phyloP scores from a whole-genome alignment of 2,329 filamentous ascomycete species.

The Laburnicola sp. region DNA sequence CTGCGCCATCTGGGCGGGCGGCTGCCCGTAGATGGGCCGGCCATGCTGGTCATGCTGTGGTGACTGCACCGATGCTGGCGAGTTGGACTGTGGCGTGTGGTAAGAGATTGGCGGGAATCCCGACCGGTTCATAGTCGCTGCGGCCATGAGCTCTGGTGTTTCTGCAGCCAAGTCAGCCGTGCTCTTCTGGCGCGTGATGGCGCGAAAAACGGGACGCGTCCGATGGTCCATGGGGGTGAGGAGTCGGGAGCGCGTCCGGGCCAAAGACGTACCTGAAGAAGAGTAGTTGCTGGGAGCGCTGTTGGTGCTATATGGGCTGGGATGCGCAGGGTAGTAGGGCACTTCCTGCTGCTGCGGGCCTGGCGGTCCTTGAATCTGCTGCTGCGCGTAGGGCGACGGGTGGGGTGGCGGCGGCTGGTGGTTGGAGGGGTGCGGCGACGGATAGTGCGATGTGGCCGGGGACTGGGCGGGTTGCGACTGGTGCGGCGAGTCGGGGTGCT shows the following conservation, averaged over 20 bases:
- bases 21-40: slow-evolving; percentile 80
- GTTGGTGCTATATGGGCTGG: slow-evolving; percentile 80
- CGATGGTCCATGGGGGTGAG: slow-evolving; percentile 2
- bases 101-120: slow-evolving; percentile 82
- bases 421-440: slow-evolving; percentile 67
- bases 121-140: slow-evolving; percentile 66
- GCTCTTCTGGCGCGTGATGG: slow-evolving; percentile 9
- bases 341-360: slow-evolving; percentile 69
- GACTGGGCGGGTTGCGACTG: slow-evolving; percentile 63
- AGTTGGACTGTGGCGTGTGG: slow-evolving; percentile 93
- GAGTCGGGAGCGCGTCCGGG: too few species aligned
- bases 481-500: slow-evolving; percentile 65
- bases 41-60: slow-evolving; percentile 87
- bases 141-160: slow-evolving; percentile 70
- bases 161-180: slow-evolving; percentile 66
- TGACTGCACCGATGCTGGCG: slow-evolving; percentile 89
- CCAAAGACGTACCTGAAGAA: slow-evolving; percentile 60
- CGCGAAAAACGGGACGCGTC: slow-evolving; percentile 4
- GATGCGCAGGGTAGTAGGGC: slow-evolving; percentile 74
- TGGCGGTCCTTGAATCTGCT: slow-evolving; percentile 63
- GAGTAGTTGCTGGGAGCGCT: slow-evolving; percentile 82
- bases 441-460: slow-evolving; percentile 62
- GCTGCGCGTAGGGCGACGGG: slow-evolving; percentile 65
- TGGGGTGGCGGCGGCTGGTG: slow-evolving; percentile 57
- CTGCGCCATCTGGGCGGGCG: slow-evolving; percentile 75